These are phyloP conservation scores for Brachypodium distachyon DNA, from an alignment of 202 grass and related monocot species.

Conservation along the genomic window DNA sequence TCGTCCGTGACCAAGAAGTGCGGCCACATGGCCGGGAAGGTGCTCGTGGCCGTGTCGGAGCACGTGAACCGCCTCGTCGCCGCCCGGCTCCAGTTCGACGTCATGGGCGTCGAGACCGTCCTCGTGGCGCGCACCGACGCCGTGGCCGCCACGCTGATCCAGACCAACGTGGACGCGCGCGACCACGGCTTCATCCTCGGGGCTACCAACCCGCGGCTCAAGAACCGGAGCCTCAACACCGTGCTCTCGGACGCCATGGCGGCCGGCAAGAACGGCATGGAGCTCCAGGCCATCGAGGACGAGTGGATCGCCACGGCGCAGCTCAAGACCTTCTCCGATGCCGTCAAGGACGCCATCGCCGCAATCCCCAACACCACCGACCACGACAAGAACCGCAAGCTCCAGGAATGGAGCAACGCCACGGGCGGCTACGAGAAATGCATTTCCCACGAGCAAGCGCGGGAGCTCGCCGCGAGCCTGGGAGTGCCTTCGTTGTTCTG, in stretches of 20 bases:
- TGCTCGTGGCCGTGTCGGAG: slow-evolving; percentile 66
- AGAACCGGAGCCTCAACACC: slow-evolving; percentile 28
- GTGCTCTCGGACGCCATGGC: slow-evolving; percentile 51
- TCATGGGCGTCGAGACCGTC: slow-evolving; percentile 89
- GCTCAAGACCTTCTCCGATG: slow-evolving; percentile 76
- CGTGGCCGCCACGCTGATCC: slow-evolving; percentile 77
- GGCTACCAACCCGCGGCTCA: slow-evolving; percentile 44
- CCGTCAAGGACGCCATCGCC: slow-evolving; percentile 44
- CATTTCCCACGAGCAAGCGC: slow-evolving; percentile 52
- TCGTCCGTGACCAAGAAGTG: slow-evolving; percentile 93
- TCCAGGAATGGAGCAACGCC: slow-evolving; percentile 50
- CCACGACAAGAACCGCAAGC: slow-evolving; percentile 47
- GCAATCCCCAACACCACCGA: slow-evolving; percentile 4
- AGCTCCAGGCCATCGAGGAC: slow-evolving; percentile 78
- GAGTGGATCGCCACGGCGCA: slow-evolving; percentile 49
- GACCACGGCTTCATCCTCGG: slow-evolving; percentile 97
- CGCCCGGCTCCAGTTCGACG: slow-evolving; percentile 84
- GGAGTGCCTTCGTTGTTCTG: slow-evolving; percentile 59
- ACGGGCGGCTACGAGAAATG: slow-evolving; percentile 45
- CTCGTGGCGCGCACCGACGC: slow-evolving; percentile 78
- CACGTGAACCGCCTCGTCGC: slow-evolving; percentile 92
- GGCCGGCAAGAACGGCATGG: slow-evolving; percentile 41
- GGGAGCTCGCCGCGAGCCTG: slow-evolving; percentile 50
- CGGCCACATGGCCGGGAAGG: slow-evolving; percentile 93
- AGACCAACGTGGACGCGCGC: slow-evolving; percentile 78